Evolutionary conservation across 1,284 basidiomycete species (phyloP), one percentile per base, ranked within the genome.

Genomic region (Ustilago hordei): DNA sequence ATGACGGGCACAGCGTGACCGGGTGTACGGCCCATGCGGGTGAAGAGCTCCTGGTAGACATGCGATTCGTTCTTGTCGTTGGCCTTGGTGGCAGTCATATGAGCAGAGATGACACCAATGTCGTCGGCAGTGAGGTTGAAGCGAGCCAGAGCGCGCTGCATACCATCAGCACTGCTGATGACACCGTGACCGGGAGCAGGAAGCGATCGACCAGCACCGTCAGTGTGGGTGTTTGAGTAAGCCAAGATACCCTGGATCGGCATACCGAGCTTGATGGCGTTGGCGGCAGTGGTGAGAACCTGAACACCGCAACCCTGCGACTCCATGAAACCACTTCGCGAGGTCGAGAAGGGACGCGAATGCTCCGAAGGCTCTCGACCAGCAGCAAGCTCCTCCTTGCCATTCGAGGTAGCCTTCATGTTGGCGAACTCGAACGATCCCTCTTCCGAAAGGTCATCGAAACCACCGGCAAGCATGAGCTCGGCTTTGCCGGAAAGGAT

Each of bases 381-480:
- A 91, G 97, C 97, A 9, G 95, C 95, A 83, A 98, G 93, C 88
- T 99, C 97, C 43, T 94, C 93, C 87, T 95, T 93, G 6, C 95
- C 92, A 85, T 96, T 98, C 87, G 93, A 95, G 8, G 97, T 99
- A 7, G 97, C 97, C 88, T 98, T 97, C 97, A 99, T 99, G 89
- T 98, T 98, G 65, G 95, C 96, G 87, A 87, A 87, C 88, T 98
- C 95, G 87, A 91, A 96, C 19, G 95, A 96, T 28, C 95, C 95
- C 87, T 98, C 95, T 87, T 99, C 97, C 80, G 93, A 93, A 86
- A 98, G 91, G 87, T 99, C 97, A 85, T 99, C 97, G 88, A 95
- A 98, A 68, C 96, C 97, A 88, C 97, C 97, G 50, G 96, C 93
- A 75, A 99, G 92, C 97, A 99, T 99, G 85, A 99, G 91, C 89